phyloP scores from a whole-genome alignment of 2,329 filamentous ascomycete genomes.

The Fusarium nisikadoi region DNA sequence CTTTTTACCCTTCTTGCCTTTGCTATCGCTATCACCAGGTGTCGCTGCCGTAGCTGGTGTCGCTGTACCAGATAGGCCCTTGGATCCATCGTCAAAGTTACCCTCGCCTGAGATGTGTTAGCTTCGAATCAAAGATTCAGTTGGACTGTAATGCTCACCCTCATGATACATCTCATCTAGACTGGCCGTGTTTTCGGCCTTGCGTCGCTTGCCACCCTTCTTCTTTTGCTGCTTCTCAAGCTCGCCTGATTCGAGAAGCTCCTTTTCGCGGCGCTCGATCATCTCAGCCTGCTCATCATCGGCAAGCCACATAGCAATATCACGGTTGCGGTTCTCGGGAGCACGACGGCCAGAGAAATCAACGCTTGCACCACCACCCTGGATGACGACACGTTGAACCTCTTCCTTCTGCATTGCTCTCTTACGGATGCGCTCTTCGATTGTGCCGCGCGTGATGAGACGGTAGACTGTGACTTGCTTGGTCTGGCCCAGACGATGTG shows the following conservation, averaged over 20 bases:
- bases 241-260: slow-evolving; percentile 79
- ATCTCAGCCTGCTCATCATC: slow-evolving; percentile 96
- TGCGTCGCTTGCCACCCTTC: slow-evolving; percentile 68
- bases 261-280: slow-evolving; percentile 92
- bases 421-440: slow-evolving; percentile 98
- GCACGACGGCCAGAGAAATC: slow-evolving; percentile 94
- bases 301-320: slow-evolving; percentile 98
- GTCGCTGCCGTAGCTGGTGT: slow-evolving; percentile 89
- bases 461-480: slow-evolving; percentile 97
- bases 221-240: slow-evolving; percentile 72
- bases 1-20: slow-evolving; percentile 69
- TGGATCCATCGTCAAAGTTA: slow-evolving; percentile 89
- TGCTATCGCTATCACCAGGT: slow-evolving; percentile 70
- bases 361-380: slow-evolving; percentile 88
- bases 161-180: slow-evolving; percentile 99
- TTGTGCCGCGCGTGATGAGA: slow-evolving; percentile 94
- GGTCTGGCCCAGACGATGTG: slow-evolving; percentile 96
- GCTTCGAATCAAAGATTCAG: neutral
- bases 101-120: slow-evolving; percentile 78
- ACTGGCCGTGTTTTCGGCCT: slow-evolving; percentile 67
- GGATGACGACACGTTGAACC: slow-evolving; percentile 96
- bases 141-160: slow-evolving; percentile 70
- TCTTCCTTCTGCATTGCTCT: slow-evolving; percentile 98
- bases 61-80: slow-evolving; percentile 65
- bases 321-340: slow-evolving; percentile 92